These are phyloP conservation scores for Piper betle DNA, from an alignment of 164 flowering plant genomes.

Conservation along the genomic window DNA sequence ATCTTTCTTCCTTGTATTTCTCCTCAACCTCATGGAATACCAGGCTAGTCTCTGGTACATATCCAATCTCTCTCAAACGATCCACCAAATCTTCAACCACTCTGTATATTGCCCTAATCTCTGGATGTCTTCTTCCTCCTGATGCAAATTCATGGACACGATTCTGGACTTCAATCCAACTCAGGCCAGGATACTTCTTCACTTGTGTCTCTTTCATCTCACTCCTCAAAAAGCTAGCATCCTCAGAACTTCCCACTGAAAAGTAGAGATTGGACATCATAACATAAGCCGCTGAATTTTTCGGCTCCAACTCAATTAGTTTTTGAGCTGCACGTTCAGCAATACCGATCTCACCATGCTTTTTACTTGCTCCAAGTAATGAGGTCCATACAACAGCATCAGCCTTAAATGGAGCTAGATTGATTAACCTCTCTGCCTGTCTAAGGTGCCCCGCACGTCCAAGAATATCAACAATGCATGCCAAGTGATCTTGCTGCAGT, in stretches of 20 bases:
- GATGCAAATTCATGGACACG: conserved; percentile 59
- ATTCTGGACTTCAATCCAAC: conserved; percentile 45
- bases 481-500: conserved; percentile 66
- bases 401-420: conserved; percentile 36
- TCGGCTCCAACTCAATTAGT: conserved; percentile 45
- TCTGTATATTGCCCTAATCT: conserved; percentile 22
- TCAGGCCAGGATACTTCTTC: conserved; percentile 54
- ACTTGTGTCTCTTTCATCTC: conserved; percentile 38
- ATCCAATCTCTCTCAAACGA: conserved; percentile 38
- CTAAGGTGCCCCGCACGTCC: conserved; percentile 52
- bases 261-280: conserved; percentile 15
- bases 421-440: conserved; percentile 46
- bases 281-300: conserved; percentile 46
- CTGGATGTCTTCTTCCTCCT: conserved; percentile 42
- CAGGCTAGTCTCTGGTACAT: conserved; percentile 46
- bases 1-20: conserved; percentile 25
- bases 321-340: conserved; percentile 40
- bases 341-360: conserved; percentile 37
- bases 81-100: conserved; percentile 25
- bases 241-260: too few relatives aligned
- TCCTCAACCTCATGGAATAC: conserved; percentile 18
- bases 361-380: conserved; percentile 54
- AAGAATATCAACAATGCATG: conserved; percentile 67
- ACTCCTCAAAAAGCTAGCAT: conserved; percentile 21
- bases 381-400: conserved; percentile 52